Conservation (phyloP, 1,139 yeast genomes). For the Suhomyces kunorum region DNA sequence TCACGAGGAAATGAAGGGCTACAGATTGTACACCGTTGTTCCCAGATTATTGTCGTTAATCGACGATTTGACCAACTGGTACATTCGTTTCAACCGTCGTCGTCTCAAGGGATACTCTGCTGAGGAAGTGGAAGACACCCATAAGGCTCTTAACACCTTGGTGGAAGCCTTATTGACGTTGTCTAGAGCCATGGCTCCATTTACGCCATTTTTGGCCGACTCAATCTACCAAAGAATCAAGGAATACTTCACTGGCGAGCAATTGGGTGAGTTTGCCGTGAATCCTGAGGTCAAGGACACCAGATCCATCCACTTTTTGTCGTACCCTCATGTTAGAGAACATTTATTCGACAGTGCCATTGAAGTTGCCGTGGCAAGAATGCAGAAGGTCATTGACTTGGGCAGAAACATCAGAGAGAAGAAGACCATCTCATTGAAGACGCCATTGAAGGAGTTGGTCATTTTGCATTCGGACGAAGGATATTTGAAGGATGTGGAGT, state of each 20-base stretch:
- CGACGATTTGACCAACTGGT: slow-evolving; percentile 98
- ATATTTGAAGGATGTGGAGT: slow-evolving; percentile 76
- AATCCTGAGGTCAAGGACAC: slow-evolving; percentile 52
- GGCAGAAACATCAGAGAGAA: slow-evolving; percentile 97
- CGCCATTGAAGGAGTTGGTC: slow-evolving; percentile 87
- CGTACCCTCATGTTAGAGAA: slow-evolving; percentile 83
- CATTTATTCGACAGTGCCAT: slow-evolving; percentile 78
- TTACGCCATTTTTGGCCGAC: slow-evolving; percentile 95
- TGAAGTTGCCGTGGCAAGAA: slow-evolving; percentile 84
- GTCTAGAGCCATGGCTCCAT: slow-evolving; percentile 97
- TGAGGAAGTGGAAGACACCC: slow-evolving; percentile 79
- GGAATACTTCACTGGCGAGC: slow-evolving; percentile 57
- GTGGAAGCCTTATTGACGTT: slow-evolving; percentile 87
- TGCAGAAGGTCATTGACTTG: slow-evolving; percentile 95
- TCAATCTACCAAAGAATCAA: slow-evolving; percentile 78
- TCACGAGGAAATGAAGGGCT: slow-evolving; percentile 85
- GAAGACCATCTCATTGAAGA: slow-evolving; percentile 89
- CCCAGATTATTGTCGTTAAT: slow-evolving; percentile 85
- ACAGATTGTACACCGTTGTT: slow-evolving; percentile 93
- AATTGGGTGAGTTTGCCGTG: slow-evolving; percentile 45
- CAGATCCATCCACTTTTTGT: slow-evolving; percentile 89
- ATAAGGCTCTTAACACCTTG: slow-evolving; percentile 83
- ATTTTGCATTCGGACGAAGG: slow-evolving; percentile 77
- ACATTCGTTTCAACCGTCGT: slow-evolving; percentile 96
- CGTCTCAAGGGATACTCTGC: slow-evolving; percentile 87